Percentiles rank a stretch among this genome's conserved stretches.
Evolutionary conservation across 139 green algal species (phyloP).

Genomic region (Chlamydomonas incerta): DNA sequence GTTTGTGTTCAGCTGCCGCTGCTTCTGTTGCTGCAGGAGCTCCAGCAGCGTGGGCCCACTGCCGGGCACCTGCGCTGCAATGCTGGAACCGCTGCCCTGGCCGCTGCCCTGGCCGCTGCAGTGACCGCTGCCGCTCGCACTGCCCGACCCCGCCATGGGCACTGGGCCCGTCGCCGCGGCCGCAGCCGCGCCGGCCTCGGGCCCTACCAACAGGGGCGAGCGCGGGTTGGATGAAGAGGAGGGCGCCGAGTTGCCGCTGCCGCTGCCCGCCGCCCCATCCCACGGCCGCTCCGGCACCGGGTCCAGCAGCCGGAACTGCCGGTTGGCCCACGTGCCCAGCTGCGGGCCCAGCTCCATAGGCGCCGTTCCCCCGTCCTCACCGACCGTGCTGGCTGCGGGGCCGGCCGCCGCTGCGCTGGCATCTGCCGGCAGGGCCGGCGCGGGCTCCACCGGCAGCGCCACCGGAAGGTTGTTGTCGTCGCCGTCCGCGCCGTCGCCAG

Average conservation of each 20-base stretch:
- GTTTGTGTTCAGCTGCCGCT: not conserved
- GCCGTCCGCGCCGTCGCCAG: not conserved
- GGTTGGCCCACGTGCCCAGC: slow-evolving; percentile 57
- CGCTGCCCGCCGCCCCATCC: not conserved
- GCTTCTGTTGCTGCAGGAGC: not conserved
- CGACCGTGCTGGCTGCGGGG: not conserved
- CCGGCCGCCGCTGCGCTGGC: not conserved
- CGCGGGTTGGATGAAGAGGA: not conserved
- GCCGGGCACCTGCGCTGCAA: not conserved
- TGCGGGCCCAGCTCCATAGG: not conserved
- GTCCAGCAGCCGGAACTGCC: slow-evolving; percentile 50
- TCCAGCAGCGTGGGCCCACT: not conserved
- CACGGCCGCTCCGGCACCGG: slow-evolving; percentile 13
- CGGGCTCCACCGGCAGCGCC: not conserved
- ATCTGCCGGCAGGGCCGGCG: not conserved
- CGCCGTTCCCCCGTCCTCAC: not conserved
- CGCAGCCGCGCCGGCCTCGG: not conserved
- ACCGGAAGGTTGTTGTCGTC: not conserved
- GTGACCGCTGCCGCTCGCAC: slow-evolving; percentile 1
- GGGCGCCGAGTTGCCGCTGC: not conserved
- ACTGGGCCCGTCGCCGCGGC: not conserved
- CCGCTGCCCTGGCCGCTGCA: slow-evolving; percentile 5
- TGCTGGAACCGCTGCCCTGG: not conserved
- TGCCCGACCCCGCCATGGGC: not conserved
- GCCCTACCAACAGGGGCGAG: not conserved